Percentiles rank a stretch among this genome's conserved stretches.
phyloP scores from a whole-genome alignment of 2,329 filamentous ascomycete species.

The Cercospora nicotianae region DNA sequence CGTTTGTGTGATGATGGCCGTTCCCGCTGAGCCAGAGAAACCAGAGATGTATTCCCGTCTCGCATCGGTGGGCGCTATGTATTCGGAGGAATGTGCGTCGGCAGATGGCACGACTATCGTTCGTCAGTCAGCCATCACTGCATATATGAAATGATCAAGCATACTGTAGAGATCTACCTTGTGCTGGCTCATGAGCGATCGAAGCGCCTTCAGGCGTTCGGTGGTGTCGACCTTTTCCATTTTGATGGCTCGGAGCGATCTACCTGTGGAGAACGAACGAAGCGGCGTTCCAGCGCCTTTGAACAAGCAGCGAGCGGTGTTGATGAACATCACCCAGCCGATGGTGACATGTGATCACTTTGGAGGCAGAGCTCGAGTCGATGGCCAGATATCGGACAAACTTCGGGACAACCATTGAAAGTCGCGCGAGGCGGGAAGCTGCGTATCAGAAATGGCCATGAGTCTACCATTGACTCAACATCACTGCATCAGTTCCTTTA shows the following conservation, averaged over 20 bases:
- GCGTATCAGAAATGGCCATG: not conserved
- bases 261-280: constrained; percentile 28
- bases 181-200: constrained; percentile 81
- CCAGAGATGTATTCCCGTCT: constrained; percentile 89
- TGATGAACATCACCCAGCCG: constrained; percentile 18
- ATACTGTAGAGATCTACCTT: constrained; percentile 91
- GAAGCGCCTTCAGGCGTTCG: constrained; percentile 70
- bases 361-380: not conserved
- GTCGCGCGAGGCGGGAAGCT: not conserved
- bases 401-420: not conserved
- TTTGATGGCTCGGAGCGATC: constrained; percentile 40
- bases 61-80: constrained; percentile 93
- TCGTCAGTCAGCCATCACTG: constrained; percentile 42
- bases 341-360: constrained; percentile 13
- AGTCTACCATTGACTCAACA: constrained; percentile 12
- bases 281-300: constrained; percentile 11
- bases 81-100: constrained; percentile 96
- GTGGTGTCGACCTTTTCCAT: constrained; percentile 82
- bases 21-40: constrained; percentile 93
- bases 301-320: constrained; percentile 13
- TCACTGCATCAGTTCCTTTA: not conserved
- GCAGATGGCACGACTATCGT: constrained; percentile 84
- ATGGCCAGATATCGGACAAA: constrained; percentile 5
- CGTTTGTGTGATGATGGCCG: constrained; percentile 80
- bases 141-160: constrained; percentile 16